Base-by-base conservation (phyloP, 768 basidiomycete species). In the Lactarius pseudohatsudake region DNA sequence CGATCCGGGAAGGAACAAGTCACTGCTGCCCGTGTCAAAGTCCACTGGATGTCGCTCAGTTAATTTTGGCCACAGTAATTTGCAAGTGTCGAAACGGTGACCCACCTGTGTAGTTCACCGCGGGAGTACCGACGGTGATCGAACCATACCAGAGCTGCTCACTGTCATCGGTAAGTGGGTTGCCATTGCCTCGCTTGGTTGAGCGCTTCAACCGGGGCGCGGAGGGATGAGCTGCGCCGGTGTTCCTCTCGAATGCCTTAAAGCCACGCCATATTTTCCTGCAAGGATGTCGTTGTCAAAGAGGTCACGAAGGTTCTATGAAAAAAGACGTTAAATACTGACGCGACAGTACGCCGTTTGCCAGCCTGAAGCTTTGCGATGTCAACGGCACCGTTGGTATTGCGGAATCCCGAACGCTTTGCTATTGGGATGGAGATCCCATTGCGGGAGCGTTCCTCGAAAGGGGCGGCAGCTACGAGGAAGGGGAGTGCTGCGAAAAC, bases 1-100 rank as follows among this genome's bases (percentile, higher is more conserved):
- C 40, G 71, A 26, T 1, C 67, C 66, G 15, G 81, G 79, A 36
- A 83, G 69, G 72, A 76, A 73, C 59, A 80, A 66, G 66, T 79
- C 72, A 64, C 71, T 68, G 45, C 70, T 71, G 2, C 74, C 74
- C 2, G 72, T 81, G 70, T 82, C 81, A 57, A 82, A 80, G 67
- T 81, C 78, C 62, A 81, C 74, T 61, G 45, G 41, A 53, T 16
- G 18, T 45, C 2, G 22, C 1, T 9, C 3, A 11, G 45, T 36
- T 6, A 36, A 16, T 4, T 16, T 41, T 15, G 22, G n/a, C 22
- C 3, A 18, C 4, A 36, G 9, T 20, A 7, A 13, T 30, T 3
- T 18, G 28, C 11, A 16, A 26, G 36, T 2, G n/a, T 22, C 16
- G 30, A 38, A n/a, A 50, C 10, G 5, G 26, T 4, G 11, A 16